Conservation (phyloP, 257 asterid species). For the Echium plantagineum region DNA sequence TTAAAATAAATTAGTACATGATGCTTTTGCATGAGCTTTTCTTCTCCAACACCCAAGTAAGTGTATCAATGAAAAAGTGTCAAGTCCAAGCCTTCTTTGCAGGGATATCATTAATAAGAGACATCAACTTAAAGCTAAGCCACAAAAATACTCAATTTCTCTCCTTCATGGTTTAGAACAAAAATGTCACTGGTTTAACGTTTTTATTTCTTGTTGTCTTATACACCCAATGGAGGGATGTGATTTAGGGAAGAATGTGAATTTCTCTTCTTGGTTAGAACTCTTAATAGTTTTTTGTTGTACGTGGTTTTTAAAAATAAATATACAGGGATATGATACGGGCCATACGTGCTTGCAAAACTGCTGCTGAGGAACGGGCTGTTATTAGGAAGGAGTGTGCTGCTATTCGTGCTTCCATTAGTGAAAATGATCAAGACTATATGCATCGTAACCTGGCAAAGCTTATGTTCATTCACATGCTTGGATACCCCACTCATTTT, state of each 20-base stretch:
- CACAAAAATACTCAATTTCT: too few relatives aligned
- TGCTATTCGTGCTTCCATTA: slow-evolving; percentile 86
- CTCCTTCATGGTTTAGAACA: too few relatives aligned
- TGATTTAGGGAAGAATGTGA: neutral
- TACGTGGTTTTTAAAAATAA: slow-evolving; percentile 1
- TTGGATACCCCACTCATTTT: slow-evolving; percentile 97
- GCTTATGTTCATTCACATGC: slow-evolving; percentile 99
- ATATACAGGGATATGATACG: slow-evolving; percentile 95
- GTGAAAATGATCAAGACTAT: slow-evolving; percentile 83
- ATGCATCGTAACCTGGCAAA: slow-evolving; percentile 95
- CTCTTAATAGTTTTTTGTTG: slow-evolving; percentile 3
- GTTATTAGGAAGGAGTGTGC: slow-evolving; percentile 98
- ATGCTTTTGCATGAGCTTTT: too few relatives aligned
- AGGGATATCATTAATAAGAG: too few relatives aligned
- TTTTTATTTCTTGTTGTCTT: neutral
- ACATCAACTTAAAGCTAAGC: too few relatives aligned
- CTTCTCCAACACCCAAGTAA: too few relatives aligned
- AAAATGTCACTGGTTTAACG: neutral
- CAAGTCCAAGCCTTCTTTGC: too few relatives aligned
- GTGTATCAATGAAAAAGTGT: too few relatives aligned
- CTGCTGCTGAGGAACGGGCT: slow-evolving; percentile 99
- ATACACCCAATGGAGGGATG: too few relatives aligned
- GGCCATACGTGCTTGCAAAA: slow-evolving; percentile 90
- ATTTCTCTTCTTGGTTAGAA: neutral
- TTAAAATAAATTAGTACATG: too few relatives aligned